Percentiles rank a stretch among this genome's conserved stretches.
Evolutionary conservation across 352 stramenopile species (phyloP).

Genomic region (Phytophthora tentaculata): DNA sequence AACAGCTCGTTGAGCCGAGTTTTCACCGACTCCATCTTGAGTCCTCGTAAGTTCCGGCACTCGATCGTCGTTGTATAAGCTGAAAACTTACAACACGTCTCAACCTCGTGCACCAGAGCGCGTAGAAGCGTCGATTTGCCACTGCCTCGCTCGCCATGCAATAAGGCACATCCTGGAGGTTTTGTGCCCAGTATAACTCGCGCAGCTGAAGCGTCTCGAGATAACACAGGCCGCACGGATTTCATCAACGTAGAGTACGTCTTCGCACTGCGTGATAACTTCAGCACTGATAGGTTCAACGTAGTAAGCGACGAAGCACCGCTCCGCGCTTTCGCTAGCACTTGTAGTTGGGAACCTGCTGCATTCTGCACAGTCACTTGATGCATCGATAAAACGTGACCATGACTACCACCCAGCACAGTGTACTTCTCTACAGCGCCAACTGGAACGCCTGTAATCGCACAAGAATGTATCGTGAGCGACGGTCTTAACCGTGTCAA

Average conservation of each 20-base stretch:
- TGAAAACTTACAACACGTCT: slow-evolving; percentile 39
- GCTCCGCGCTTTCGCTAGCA: slow-evolving; percentile 30
- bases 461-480: slow-evolving; percentile 4
- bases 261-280: slow-evolving; percentile 51
- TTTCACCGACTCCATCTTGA: slow-evolving; percentile 91
- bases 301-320: slow-evolving; percentile 6
- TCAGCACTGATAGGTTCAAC: slow-evolving; percentile 37
- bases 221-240: slow-evolving; percentile 58
- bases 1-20: slow-evolving; percentile 63
- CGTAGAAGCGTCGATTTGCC: slow-evolving; percentile 82
- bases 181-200: slow-evolving; percentile 68
- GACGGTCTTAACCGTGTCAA: background rate
- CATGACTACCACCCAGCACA: slow-evolving; percentile 44
- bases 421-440: slow-evolving; percentile 68
- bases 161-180: slow-evolving; percentile 62
- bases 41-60: slow-evolving; percentile 74
- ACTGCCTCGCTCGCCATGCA: slow-evolving; percentile 77
- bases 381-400: slow-evolving; percentile 34
- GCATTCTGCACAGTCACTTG: slow-evolving; percentile 47
- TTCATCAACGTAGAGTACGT: slow-evolving; percentile 53
- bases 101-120: slow-evolving; percentile 49
- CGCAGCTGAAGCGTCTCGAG: slow-evolving; percentile 49
- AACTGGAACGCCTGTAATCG: slow-evolving; percentile 50
- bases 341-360: slow-evolving; percentile 23
- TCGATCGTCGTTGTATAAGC: slow-evolving; percentile 59